phyloP scores from a whole-genome alignment of 2,329 filamentous ascomycete species.

The Verticillium longisporum region DNA sequence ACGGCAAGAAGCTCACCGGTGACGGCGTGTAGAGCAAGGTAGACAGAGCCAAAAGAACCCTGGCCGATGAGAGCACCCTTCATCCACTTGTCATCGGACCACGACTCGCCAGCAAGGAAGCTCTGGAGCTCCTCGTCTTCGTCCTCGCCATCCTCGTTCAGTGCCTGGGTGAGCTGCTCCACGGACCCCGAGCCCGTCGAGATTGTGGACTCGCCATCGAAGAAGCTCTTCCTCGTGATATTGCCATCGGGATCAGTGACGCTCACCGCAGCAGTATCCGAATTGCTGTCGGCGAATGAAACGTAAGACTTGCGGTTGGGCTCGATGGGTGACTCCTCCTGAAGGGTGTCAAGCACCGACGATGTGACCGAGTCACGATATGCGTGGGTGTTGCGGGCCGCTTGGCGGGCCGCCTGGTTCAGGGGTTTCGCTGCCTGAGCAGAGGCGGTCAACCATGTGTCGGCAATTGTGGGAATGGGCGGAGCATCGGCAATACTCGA shows the following conservation, averaged over 20 bases:
- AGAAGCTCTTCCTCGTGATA: slow-evolving; percentile 68
- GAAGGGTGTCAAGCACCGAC: slow-evolving; percentile 80
- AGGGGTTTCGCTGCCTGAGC: slow-evolving; percentile 43
- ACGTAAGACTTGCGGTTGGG: slow-evolving; percentile 93
- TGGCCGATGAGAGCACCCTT: slow-evolving; percentile 96
- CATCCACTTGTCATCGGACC: slow-evolving; percentile 99
- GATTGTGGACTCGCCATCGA: slow-evolving; percentile 60
- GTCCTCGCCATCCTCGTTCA: slow-evolving; percentile 88
- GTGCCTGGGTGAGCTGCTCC: slow-evolving; percentile 76
- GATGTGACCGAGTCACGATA: slow-evolving; percentile 87
- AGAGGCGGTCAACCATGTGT: slow-evolving; percentile 73
- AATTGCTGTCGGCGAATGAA: slow-evolving; percentile 71
- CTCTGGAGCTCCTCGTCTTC: slow-evolving; percentile 82
- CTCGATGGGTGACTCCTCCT: slow-evolving; percentile 82
- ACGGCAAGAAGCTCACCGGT: slow-evolving; percentile 97
- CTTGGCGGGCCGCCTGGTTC: slow-evolving; percentile 29
- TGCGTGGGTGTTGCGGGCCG: slow-evolving; percentile 42
- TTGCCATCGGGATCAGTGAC: slow-evolving; percentile 74
- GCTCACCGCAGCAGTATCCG: slow-evolving; percentile 57
- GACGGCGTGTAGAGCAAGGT: slow-evolving; percentile 87
- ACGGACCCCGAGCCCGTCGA: slow-evolving; percentile 68
- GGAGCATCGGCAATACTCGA: slow-evolving; percentile 90
- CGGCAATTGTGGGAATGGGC: slow-evolving; percentile 90
- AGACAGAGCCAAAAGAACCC: slow-evolving; percentile 94
- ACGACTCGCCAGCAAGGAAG: slow-evolving; percentile 87